Percentiles rank a stretch among this genome's conserved stretches.
Conservation (phyloP, 164 flowering plant species). For the Euptelea pleiosperma region DNA sequence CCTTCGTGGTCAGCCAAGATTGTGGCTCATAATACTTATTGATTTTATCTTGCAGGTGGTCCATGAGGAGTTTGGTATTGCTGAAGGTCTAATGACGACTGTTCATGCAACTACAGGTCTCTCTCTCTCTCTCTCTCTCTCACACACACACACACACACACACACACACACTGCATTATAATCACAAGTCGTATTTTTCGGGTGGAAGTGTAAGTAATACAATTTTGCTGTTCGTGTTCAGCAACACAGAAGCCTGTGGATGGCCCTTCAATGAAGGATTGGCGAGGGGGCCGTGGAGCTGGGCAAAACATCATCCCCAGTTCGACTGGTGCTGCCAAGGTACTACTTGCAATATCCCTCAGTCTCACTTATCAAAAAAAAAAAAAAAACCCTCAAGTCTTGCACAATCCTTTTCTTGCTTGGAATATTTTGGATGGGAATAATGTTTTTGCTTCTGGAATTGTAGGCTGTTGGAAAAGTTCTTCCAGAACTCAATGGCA, state of each 20-base stretch:
- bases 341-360: slow-evolving; percentile 14
- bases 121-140: slow-evolving; percentile 16
- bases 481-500: slow-evolving; percentile 93
- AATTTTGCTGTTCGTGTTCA: slow-evolving; percentile 30
- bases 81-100: slow-evolving; percentile 95
- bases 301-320: slow-evolving; percentile 95
- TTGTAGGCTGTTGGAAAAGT: slow-evolving; percentile 95
- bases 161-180: background rate
- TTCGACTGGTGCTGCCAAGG: slow-evolving; percentile 99
- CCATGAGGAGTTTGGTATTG: slow-evolving; percentile 95
- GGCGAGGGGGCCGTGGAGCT: slow-evolving; percentile 99
- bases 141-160: background rate
- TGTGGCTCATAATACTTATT: too few relatives aligned
- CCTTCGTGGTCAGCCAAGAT: too few relatives aligned
- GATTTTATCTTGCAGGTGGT: slow-evolving; percentile 56
- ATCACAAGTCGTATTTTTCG: background rate
- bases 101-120: slow-evolving; percentile 99
- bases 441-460: slow-evolving; percentile 7
- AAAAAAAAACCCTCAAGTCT: too few relatives aligned
- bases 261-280: slow-evolving; percentile 98
- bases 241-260: slow-evolving; percentile 98
- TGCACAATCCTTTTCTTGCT: background rate
- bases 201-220: background rate
- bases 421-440: background rate
- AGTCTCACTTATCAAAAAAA: too few relatives aligned